Base-by-base conservation (phyloP, 2,329 filamentous ascomycete species). In the Fusarium sp. region DNA sequence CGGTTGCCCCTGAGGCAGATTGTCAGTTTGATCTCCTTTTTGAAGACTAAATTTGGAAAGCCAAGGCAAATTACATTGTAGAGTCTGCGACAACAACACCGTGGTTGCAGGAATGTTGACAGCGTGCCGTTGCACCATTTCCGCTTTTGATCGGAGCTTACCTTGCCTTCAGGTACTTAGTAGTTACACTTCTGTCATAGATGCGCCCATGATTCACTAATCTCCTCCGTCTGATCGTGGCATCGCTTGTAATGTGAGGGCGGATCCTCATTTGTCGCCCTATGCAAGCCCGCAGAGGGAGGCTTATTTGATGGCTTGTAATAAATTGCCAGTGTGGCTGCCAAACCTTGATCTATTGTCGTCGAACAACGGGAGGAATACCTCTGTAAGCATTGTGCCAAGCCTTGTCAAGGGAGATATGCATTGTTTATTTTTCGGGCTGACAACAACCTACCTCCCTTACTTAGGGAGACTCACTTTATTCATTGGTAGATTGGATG, bases 371-470 rank as follows among this genome's bases (percentile, higher is more conserved):
- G 38, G 10, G n/a, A 40, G 11, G 7, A 21, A 31, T 22, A 19
- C 17, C 14, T 39, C 19, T 26, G 31, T 21, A 19, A 31, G 26
- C 38, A 43, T 57, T 36, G 15, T 22, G 50, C 39, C 40, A 67
- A 70, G 65, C 43, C 33, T 24, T 21, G 14, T 51, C 42, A 66
- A 69, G 65, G 66, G 66, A 69, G 52, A 36, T 5, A 22, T 9
- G 28, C 58, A 52, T 45, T 56, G 51, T 68, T 46, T 39, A 19
- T 40, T 11, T 17, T 49, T 24, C 46, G 33, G 28, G 44, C 15
- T 36, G 39, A 43, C 14, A 26, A 44, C 34, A 34, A 40, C 22
- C 15, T 40, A 11, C 14, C 51, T 67, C 66, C 66, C 66, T 69
- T 69, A 24, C 66, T 44, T 67, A 10, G 11, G 38, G 7, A 21